Evolutionary conservation across 2,329 filamentous ascomycete genomes (phyloP), one percentile per base, ranked within the genome.

Genomic region (Xylaria sp.): DNA sequence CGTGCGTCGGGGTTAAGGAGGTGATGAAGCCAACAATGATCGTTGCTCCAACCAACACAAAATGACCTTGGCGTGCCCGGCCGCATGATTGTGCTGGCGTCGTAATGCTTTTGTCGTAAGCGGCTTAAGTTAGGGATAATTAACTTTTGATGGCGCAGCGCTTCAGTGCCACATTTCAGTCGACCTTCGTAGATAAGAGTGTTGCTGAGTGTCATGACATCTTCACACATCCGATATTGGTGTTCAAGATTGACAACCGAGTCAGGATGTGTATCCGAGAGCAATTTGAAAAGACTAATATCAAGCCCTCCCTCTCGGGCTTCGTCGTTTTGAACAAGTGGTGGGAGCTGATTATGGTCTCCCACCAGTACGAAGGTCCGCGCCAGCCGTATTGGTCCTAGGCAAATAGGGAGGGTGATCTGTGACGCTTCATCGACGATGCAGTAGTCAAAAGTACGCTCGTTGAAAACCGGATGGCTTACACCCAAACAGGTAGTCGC

Each of bases 361-460:
- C 96, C 96, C 0, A 99, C 96, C 0, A 99, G 88, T 20, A 99
- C 93, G 80, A 99, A 99, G 0, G 92, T 97, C 60, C 89, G 89
- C 5, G 96, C 94, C 89, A 98, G 93, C 12, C 96, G 90, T 74
- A 99, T 97, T 0, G 96, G 96, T 0, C 96, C 96, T 0, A 98
- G 85, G 73, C 96, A 98, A 23, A 98, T 95, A 0, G 96, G 96
- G 23, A 99, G 84, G 0, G 96, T 99, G 78, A 99, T 98, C 77
- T 99, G 96, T 1, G 94, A 98, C 0, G 96, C 96, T 81, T 99
- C 96, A 73, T 99, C 96, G 3, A 99, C 95, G 71, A 99, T 98
- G 78, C 96, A 99, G 78, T 98, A 98, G 81, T 99, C 96, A 74
- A 99, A 99, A 0, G 91, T 90, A 4, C 96, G 91, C 77, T 95